phyloP scores from a whole-genome alignment of 2,329 filamentous ascomycete genomes.

The Pestalotiopsis sp. region DNA sequence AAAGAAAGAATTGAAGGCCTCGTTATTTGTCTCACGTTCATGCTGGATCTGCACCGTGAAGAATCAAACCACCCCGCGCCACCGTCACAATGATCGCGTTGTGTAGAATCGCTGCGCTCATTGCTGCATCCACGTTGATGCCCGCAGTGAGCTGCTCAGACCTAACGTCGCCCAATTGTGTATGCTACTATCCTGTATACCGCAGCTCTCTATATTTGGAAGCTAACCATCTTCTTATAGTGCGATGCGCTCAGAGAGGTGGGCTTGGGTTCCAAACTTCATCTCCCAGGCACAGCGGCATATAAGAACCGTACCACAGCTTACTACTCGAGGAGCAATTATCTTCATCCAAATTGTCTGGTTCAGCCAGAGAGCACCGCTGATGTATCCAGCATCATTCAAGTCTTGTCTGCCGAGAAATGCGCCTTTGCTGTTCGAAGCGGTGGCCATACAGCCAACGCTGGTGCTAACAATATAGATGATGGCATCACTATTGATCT shows the following conservation, averaged over 20 bases:
- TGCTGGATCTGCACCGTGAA: background rate
- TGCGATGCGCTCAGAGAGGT: background rate
- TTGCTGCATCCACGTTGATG: background rate
- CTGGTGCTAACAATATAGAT: constrained; percentile 42
- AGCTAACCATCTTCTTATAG: background rate
- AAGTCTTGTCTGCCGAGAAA: background rate
- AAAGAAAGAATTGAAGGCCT: background rate
- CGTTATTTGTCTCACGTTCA: background rate
- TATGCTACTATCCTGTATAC: background rate
- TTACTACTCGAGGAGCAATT: constrained; percentile 1
- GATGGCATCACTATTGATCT: constrained; percentile 47
- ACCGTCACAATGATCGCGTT: background rate
- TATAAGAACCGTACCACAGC: background rate
- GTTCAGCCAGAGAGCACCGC: background rate
- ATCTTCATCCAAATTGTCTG: background rate
- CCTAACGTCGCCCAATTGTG: background rate
- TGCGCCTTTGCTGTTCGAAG: constrained; percentile 42
- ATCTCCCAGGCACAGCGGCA: background rate
- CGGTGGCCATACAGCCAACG: constrained; percentile 44
- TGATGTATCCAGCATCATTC: background rate
- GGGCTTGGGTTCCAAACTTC: background rate
- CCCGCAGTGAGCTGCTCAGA: background rate
- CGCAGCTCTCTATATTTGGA: background rate
- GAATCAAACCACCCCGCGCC: background rate
- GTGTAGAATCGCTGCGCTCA: background rate